Evolutionary conservation across 345 rosid genomes (phyloP).

Genomic region (Gossypium herbaceum): DNA sequence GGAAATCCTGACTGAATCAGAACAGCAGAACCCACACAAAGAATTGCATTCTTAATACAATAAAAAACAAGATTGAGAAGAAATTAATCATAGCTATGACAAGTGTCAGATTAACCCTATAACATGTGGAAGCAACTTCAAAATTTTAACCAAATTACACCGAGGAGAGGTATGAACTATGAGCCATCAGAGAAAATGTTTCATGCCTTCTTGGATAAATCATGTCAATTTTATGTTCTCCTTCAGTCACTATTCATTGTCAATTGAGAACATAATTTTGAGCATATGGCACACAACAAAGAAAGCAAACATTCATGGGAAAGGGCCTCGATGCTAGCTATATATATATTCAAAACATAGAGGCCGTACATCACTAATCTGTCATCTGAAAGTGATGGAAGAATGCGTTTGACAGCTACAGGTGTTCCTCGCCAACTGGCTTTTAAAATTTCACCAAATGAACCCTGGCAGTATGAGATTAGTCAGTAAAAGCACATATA

Average conservation of each 20-base stretch:
- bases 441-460: slow-evolving; percentile 95
- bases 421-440: slow-evolving; percentile 99
- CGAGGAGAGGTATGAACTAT: not conserved
- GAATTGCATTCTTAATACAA: not conserved
- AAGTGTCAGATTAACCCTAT: slow-evolving; percentile 7
- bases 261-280: slow-evolving; percentile 6
- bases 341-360: slow-evolving; percentile 6
- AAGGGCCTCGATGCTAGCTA: not conserved
- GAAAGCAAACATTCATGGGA: not conserved
- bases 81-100: slow-evolving; percentile 5
- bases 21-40: slow-evolving; percentile 20
- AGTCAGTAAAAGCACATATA: slow-evolving; percentile 23
- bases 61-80: not conserved
- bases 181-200: not conserved
- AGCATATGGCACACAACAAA: not conserved
- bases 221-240: not conserved
- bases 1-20: slow-evolving; percentile 88
- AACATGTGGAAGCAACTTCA: not conserved
- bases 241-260: slow-evolving; percentile 1
- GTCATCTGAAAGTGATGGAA: slow-evolving; percentile 97
- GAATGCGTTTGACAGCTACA: slow-evolving; percentile 92
- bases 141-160: not conserved
- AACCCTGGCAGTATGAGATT: slow-evolving; percentile 52
- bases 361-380: slow-evolving; percentile 85
- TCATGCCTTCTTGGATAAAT: not conserved